These are phyloP conservation scores for Lupinus albus DNA, from an alignment of 306 rosid species.

Conservation along the genomic window DNA sequence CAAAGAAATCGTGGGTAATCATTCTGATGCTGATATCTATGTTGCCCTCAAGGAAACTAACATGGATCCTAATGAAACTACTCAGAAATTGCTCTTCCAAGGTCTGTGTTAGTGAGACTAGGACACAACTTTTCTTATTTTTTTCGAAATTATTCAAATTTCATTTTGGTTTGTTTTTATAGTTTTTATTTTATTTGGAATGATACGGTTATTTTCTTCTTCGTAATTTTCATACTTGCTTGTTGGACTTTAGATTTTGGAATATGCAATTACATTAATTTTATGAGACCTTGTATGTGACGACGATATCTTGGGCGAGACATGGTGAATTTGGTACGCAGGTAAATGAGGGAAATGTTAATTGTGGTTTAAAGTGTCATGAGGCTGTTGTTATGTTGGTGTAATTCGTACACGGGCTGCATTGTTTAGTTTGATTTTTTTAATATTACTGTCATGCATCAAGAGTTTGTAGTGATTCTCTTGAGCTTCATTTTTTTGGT, in stretches of 20 bases:
- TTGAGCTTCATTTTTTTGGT: neutral
- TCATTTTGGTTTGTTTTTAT: neutral
- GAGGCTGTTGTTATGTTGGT: neutral
- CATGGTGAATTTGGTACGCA: too few relatives aligned
- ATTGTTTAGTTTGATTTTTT: constrained; percentile 32
- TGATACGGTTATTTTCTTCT: constrained; percentile 13
- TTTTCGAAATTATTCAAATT: neutral
- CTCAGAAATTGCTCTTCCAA: constrained; percentile 95
- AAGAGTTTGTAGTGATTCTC: neutral
- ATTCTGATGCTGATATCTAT: constrained; percentile 92
- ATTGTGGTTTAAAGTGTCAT: neutral
- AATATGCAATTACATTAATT: too few relatives aligned
- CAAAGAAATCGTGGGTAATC: constrained; percentile 82
- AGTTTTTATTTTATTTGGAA: constrained; percentile 9
- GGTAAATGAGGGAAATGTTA: too few relatives aligned
- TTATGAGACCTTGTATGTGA: too few relatives aligned
- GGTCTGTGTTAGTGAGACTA: constrained; percentile 48
- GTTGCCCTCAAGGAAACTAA: constrained; percentile 71
- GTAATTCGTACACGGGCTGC: neutral
- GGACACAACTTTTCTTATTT: neutral
- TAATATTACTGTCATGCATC: neutral
- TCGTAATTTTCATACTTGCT: neutral
- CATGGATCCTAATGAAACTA: constrained; percentile 98
- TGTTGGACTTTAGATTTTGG: constrained; percentile 18
- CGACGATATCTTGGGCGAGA: too few relatives aligned